Conservation (phyloP, 495 filamentous ascomycete genomes). For the Neurospora discreta region DNA sequence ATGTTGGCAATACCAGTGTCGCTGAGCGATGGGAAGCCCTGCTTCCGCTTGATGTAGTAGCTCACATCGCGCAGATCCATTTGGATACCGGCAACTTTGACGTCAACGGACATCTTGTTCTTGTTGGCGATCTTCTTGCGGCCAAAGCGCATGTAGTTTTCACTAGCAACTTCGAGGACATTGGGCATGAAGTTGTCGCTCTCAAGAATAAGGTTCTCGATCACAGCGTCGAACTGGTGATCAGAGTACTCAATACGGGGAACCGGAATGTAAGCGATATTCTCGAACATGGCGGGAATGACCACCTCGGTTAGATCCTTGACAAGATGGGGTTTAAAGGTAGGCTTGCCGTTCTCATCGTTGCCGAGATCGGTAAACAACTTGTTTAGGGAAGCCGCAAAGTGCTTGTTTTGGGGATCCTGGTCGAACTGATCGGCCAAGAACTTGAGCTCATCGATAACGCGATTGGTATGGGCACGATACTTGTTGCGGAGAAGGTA, state of each 20-base stretch:
- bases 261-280: slow-evolving; percentile 81
- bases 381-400: slow-evolving; percentile 65
- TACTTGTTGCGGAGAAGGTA: slow-evolving; percentile 87
- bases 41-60: slow-evolving; percentile 93
- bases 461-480: slow-evolving; percentile 72
- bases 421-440: slow-evolving; percentile 77
- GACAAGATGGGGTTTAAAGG: slow-evolving; percentile 84
- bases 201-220: slow-evolving; percentile 93
- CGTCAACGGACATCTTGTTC: slow-evolving; percentile 69
- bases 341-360: slow-evolving; percentile 63
- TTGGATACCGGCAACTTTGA: slow-evolving; percentile 83
- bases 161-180: slow-evolving; percentile 76
- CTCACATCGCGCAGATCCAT: slow-evolving; percentile 79
- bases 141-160: slow-evolving; percentile 94
- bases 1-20: slow-evolving; percentile 88
- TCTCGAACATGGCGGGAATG: slow-evolving; percentile 74
- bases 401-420: slow-evolving; percentile 74
- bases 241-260: slow-evolving; percentile 92
- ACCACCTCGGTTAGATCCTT: slow-evolving; percentile 85
- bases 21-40: slow-evolving; percentile 84
- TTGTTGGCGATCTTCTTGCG: slow-evolving; percentile 68
- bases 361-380: slow-evolving; percentile 82
- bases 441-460: slow-evolving; percentile 86
- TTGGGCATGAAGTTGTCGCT: slow-evolving; percentile 97
- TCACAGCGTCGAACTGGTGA: slow-evolving; percentile 68